Conservation (phyloP, 179 eudicot species). For the Sideroxylon spinosum region DNA sequence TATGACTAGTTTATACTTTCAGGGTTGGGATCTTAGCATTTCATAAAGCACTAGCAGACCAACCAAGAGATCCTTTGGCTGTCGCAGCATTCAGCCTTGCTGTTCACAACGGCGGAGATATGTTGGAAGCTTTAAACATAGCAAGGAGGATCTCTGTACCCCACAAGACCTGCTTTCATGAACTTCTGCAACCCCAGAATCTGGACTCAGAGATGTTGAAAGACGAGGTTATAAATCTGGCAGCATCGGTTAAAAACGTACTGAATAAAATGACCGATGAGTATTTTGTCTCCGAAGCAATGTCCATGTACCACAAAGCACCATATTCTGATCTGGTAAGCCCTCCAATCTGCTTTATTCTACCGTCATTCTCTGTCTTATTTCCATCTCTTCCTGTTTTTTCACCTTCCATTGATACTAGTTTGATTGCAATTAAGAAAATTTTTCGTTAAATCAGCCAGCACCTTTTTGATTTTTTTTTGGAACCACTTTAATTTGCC, state of each 20-base stretch:
- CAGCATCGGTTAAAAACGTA: slow-evolving; percentile 41
- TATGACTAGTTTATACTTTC: slow-evolving; percentile 18
- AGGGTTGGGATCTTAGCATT: slow-evolving; percentile 83
- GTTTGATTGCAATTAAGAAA: too few species aligned
- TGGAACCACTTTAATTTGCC: too few species aligned
- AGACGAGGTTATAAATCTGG: slow-evolving; percentile 50
- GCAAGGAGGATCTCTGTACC: slow-evolving; percentile 43
- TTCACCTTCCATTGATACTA: too few species aligned
- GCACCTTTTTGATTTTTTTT: too few species aligned
- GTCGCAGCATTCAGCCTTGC: slow-evolving; percentile 76
- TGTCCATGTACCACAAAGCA: slow-evolving; percentile 66
- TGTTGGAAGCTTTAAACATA: slow-evolving; percentile 61
- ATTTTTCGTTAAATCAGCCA: too few species aligned
- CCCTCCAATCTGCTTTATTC: neutral
- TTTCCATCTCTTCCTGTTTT: neutral
- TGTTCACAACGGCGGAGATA: slow-evolving; percentile 77
- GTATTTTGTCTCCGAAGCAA: slow-evolving; percentile 58
- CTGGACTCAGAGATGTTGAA: slow-evolving; percentile 27
- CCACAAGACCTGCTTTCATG: slow-evolving; percentile 48
- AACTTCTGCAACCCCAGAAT: slow-evolving; percentile 42
- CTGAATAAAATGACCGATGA: slow-evolving; percentile 64
- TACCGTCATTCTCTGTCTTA: neutral
- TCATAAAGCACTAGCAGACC: slow-evolving; percentile 61
- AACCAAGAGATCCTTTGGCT: slow-evolving; percentile 64
- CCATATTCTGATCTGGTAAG: slow-evolving; percentile 80